Percentiles rank a stretch among this genome's conserved stretches.
Conservation (phyloP, 1,284 basidiomycete species). For the Pseudozyma pruni region DNA sequence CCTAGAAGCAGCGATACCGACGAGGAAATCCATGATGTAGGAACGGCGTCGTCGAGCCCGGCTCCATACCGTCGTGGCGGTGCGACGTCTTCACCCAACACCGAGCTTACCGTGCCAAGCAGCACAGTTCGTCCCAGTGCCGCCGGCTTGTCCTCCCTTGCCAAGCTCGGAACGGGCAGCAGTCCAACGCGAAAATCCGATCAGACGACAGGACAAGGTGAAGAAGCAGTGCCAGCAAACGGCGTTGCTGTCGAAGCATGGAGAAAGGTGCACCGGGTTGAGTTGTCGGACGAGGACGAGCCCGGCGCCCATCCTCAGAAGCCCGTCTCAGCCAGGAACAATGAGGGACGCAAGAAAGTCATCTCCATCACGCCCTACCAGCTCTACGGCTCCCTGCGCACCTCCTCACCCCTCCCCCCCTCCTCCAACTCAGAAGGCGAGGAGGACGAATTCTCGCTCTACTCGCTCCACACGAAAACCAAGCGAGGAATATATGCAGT, state of each 20-base stretch:
- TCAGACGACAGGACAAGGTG: background rate
- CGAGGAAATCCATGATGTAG: background rate
- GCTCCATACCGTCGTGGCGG: conserved; percentile 1
- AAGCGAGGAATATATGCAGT: conserved; percentile 14
- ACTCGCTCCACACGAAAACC: background rate
- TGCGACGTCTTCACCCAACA: conserved; percentile 22
- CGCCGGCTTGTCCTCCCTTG: background rate
- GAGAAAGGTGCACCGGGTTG: conserved; percentile 20
- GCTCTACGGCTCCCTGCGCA: conserved; percentile 24
- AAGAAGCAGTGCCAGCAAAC: background rate
- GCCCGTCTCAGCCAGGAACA: background rate
- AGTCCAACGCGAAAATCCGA: conserved; percentile 1
- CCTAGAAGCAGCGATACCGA: conserved; percentile 17
- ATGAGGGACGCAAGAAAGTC: no score
- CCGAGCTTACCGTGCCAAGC: conserved; percentile 31
- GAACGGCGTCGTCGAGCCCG: conserved; percentile 10
- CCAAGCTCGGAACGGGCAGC: background rate
- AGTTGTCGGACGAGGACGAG: conserved; percentile 38
- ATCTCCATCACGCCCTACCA: conserved; percentile 47
- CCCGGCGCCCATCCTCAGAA: conserved; percentile 6
- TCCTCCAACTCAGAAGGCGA: background rate
- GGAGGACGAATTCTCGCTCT: conserved; percentile 18
- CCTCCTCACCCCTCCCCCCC: background rate
- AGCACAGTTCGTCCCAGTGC: conserved; percentile 10
- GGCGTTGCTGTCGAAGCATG: background rate